Evolutionary conservation across 345 rosid genomes (phyloP), one percentile per base, ranked within the genome.

Genomic region (Psidium friedrichsthalianum): DNA sequence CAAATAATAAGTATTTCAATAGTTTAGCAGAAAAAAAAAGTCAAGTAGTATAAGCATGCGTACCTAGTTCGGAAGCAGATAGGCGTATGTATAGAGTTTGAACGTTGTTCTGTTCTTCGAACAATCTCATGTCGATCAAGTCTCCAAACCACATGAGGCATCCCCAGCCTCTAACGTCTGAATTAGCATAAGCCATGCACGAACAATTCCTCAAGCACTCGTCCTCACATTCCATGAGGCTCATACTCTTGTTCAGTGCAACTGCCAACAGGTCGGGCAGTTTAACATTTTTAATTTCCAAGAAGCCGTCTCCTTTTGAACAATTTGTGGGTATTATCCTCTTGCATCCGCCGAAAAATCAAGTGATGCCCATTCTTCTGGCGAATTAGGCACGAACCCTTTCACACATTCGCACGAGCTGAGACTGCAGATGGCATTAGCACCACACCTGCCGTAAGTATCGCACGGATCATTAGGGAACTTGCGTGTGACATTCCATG

Each of bases 61-160:
- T 85, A 90, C 92, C 91, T 82, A 86, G 6, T 44, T 82, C 85
- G 29, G 90, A 87, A 15, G 82, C 85, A 22, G 84, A 32, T 42
- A 89, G 29, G 22, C 89, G 55, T 18, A 90, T 36, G 10, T 85
- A 87, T 42, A 91, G 40, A 54, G 86, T 88, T 47, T 88, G 91
- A 51, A 86, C 89, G 8, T 58, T 42, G 6, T 74, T 44, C 3
- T n/a, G 5, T 21, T 55, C 83, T 81, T 53, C 21, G 32, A 81
- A 47, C 49, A 52, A 51, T 78, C 85, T 89, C 2, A 88, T 58
- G 32, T 92, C 90, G 22, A 89, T 49, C 25, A 92, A 40, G 12
- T 90, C 90, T 3, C 59, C 87, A 29, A 85, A 89, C 92, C 94
- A 90, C 84, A 87, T 82, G 69, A 88, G 55, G 40, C 94, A 90